Evolutionary conservation across 495 filamentous ascomycete species (phyloP).

Genomic region (Letharia columbiana): DNA sequence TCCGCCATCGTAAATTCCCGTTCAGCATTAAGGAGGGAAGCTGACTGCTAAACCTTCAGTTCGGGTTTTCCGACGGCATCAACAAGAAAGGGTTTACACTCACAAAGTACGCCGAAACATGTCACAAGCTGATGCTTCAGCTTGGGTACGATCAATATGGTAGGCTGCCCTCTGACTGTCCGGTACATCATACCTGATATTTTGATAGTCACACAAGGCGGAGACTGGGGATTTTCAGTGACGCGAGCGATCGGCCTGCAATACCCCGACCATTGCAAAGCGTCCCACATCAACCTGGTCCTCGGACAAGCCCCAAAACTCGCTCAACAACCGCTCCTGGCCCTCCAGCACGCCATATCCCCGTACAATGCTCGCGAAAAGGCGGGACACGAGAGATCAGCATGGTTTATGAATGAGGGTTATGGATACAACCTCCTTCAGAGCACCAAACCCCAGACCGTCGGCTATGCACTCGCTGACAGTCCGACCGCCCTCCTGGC

Average conservation of each 20-base stretch:
- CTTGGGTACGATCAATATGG: constrained; percentile 61
- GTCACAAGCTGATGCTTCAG: constrained; percentile 57
- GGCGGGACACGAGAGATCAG: constrained; percentile 38
- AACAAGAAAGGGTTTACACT: constrained; percentile 43
- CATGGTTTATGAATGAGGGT: constrained; percentile 45
- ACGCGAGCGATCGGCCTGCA: constrained; percentile 48
- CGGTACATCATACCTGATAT: neutral
- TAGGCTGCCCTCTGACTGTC: constrained; percentile 17
- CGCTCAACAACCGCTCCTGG: constrained; percentile 35
- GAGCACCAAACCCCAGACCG: constrained; percentile 55
- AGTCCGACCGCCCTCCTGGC: constrained; percentile 53
- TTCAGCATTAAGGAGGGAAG: too few species aligned
- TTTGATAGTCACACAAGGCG: constrained; percentile 48
- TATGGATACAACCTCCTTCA: constrained; percentile 50
- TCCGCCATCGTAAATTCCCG: too few species aligned
- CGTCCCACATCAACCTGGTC: constrained; percentile 21
- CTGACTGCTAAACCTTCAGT: constrained; percentile 11
- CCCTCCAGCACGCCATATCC: constrained; percentile 35
- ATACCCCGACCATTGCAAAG: constrained; percentile 46
- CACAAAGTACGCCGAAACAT: constrained; percentile 50
- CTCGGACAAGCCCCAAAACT: constrained; percentile 31
- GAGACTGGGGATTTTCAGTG: constrained; percentile 61
- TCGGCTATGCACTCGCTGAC: constrained; percentile 50
- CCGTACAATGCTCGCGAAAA: constrained; percentile 33
- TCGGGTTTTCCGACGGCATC: constrained; percentile 33